Evolutionary conservation across 2,329 filamentous ascomycete genomes (phyloP).

Genomic region (Beauveria brongniartii): DNA sequence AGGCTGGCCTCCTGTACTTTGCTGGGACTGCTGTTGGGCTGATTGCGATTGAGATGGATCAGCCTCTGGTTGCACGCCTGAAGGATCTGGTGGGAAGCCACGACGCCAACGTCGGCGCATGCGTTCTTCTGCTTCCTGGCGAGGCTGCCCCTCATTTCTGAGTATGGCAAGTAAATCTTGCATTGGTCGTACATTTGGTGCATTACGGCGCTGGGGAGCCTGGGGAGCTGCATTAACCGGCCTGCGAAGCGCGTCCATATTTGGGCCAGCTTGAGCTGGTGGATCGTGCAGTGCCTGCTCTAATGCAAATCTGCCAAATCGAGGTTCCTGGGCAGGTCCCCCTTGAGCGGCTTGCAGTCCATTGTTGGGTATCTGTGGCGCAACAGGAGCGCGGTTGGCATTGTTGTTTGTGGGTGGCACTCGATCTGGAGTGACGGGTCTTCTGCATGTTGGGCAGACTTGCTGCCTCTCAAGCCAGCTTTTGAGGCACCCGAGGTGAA

Average conservation of each 20-base stretch:
- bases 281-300: background rate
- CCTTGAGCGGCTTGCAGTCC: background rate
- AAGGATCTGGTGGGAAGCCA: background rate
- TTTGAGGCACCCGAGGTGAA: conserved; percentile 89
- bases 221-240: background rate
- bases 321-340: background rate
- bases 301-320: background rate
- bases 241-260: background rate
- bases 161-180: conserved; percentile 1
- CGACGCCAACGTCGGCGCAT: conserved; percentile 3
- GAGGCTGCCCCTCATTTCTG: conserved; percentile 3
- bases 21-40: background rate
- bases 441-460: conserved; percentile 89
- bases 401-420: conserved; percentile 19
- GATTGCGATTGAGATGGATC: background rate
- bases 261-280: background rate
- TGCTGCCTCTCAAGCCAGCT: conserved; percentile 97
- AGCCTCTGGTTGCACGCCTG: background rate
- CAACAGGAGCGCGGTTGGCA: conserved; percentile 17
- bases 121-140: conserved; percentile 5
- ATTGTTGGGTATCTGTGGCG: conserved; percentile 15
- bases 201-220: background rate
- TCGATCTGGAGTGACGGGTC: conserved; percentile 51
- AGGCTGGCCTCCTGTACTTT: background rate
- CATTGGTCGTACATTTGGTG: conserved; percentile 2